Base-by-base conservation (phyloP, 2,329 filamentous ascomycete genomes). In the Trichoderma afroharzianum region DNA sequence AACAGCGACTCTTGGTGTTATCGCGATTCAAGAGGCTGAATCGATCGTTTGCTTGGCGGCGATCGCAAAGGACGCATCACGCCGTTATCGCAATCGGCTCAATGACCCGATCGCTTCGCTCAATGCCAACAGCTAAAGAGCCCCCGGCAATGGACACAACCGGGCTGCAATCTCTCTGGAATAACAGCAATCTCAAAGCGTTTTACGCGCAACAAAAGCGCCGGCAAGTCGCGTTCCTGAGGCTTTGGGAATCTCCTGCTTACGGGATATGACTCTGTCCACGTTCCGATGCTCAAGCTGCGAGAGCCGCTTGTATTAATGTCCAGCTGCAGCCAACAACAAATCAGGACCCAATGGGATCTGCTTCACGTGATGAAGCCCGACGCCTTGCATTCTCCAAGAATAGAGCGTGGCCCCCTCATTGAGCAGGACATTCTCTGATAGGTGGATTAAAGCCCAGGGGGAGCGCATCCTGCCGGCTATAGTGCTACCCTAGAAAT, bases 71-170 rank as follows among this genome's bases (percentile, higher is more conserved):
- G 12, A 55, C 30, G 32, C 68, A 64, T 70, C 68, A 50, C 68
- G 68, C 36, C 68, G 62, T 57, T 32, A 61, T 66, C 58, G 50
- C 68, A 57, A 62, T 18, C 14, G 66, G 63, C 32, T 67, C 50
- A 67, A 33, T 43, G 39, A 43, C 50, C 32, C 32, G 28, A 57
- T 57, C 63, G 50, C 47, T 39, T 50, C 47, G 47, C 47, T 24
- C 50, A 57, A 67, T 21, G n/a, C 63, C 47, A 33, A 57, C 47
- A 58, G 21, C 30, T 50, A n/a, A 33, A 36, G 33, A 62, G 21
- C 32, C 59, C 33, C 24, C 26, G n/a, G 55, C 64, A 47, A 43
- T 30, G 50, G 43, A 53, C 3, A 39, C n/a, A 18, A 3, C 32
- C 32, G 58, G 14, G 24, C 33, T 43, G 39, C n/a, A n/a, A 15